Evolutionary conservation across 495 filamentous ascomycete genomes (phyloP).

Genomic region (Tuber umbilicatum): DNA sequence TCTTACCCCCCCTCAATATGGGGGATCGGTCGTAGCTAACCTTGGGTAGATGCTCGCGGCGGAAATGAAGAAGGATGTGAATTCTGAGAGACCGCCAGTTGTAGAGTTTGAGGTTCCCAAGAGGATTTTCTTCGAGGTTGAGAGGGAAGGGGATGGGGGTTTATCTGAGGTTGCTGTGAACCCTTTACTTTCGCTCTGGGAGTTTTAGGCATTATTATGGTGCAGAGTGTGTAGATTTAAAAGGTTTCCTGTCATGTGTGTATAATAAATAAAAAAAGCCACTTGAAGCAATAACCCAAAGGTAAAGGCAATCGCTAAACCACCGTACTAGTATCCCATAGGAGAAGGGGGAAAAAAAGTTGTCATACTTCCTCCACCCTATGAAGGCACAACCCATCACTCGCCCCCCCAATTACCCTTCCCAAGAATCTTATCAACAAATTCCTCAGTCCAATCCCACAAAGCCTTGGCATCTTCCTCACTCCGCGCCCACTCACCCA

Average conservation of each 20-base stretch:
- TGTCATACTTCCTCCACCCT: background rate
- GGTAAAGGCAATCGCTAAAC: background rate
- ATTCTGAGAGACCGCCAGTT: conserved; percentile 62
- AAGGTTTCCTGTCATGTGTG: background rate
- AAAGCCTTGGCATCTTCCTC: conserved; percentile 21
- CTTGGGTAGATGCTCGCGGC: conserved; percentile 61
- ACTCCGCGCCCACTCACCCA: conserved; percentile 14
- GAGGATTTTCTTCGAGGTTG: conserved; percentile 60
- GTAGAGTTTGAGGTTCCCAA: conserved; percentile 94
- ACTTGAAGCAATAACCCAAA: background rate
- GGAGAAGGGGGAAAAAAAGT: background rate
- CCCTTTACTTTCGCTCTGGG: conserved; percentile 28
- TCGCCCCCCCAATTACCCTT: background rate
- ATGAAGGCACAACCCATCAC: conserved; percentile 3
- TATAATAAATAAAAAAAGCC: background rate
- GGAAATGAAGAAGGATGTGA: conserved; percentile 73
- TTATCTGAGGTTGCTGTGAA: conserved; percentile 10
- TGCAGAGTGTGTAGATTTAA: background rate
- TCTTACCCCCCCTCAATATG: background rate
- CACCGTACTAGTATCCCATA: background rate
- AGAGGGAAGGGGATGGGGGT: conserved; percentile 35
- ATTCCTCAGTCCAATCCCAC: conserved; percentile 25
- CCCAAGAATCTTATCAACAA: conserved; percentile 16
- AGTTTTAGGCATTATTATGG: conserved; percentile 18
- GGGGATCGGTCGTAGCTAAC: background rate